A percentile compares a stretch with the other conserved stretches of the same genome.
These are phyloP conservation scores for Asterochloris sp. DNA, from an alignment of 139 green algal species.

Conservation along the genomic window DNA sequence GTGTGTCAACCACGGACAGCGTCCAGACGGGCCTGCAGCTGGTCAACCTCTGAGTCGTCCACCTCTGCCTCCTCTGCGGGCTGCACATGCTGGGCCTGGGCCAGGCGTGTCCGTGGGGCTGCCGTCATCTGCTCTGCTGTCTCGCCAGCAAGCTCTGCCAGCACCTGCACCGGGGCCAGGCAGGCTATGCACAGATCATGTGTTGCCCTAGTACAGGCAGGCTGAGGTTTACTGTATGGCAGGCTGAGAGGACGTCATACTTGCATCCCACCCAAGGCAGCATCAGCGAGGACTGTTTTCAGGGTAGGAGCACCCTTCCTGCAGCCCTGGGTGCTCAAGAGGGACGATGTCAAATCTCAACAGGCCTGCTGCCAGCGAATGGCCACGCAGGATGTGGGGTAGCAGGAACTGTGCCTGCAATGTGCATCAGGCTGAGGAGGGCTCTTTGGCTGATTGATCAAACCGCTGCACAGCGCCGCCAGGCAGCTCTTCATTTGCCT, in stretches of 20 bases:
- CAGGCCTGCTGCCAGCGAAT: not conserved
- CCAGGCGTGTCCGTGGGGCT: slow-evolving; percentile 18
- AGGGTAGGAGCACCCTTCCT: not conserved
- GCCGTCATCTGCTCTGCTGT: slow-evolving; percentile 37
- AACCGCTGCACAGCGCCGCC: no score
- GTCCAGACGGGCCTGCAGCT: slow-evolving; percentile 50
- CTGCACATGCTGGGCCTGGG: not conserved
- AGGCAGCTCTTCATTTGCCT: not conserved
- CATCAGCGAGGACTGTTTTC: not conserved
- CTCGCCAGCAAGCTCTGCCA: slow-evolving; percentile 53
- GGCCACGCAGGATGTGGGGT: no score
- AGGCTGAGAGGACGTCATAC: not conserved
- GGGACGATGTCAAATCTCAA: not conserved
- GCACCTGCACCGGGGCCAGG: slow-evolving; percentile 10
- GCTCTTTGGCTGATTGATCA: no score
- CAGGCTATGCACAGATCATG: not conserved
- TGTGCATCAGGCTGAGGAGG: no score
- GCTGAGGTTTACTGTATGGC: not conserved
- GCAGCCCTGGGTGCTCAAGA: not conserved
- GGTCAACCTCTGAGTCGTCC: slow-evolving; percentile 34
- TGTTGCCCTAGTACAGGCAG: no score
- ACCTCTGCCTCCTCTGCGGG: not conserved
- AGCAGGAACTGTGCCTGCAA: no score
- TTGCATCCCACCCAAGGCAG: not conserved
- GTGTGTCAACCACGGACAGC: slow-evolving; percentile 41